phyloP scores from a whole-genome alignment of 169 alveolate species.

The Amoebophrya sp. region DNA sequence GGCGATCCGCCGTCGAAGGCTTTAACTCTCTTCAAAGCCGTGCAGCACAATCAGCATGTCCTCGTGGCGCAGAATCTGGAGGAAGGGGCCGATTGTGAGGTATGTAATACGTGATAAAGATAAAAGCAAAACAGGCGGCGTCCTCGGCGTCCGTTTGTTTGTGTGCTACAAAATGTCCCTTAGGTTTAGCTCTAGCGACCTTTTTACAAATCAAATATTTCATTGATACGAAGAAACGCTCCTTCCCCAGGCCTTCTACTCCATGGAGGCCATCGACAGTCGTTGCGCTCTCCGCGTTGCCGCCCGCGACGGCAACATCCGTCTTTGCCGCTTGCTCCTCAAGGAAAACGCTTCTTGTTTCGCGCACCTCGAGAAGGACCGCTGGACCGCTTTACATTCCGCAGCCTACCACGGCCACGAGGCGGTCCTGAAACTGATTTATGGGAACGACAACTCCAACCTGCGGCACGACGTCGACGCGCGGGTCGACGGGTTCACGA shows the following conservation, averaged over 20 bases:
- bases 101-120: too few species aligned
- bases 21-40: not conserved
- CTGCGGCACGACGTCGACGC: not conserved
- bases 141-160: too few species aligned
- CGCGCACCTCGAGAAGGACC: not conserved
- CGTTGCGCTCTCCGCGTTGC: not conserved
- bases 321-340: not conserved
- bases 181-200: too few species aligned
- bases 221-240: too few species aligned
- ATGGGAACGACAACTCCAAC: too few species aligned
- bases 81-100: not conserved
- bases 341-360: not conserved
- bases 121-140: too few species aligned
- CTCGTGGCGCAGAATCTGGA: not conserved
- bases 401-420: not conserved
- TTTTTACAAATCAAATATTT: too few species aligned
- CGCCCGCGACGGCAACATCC: not conserved
- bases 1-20: not conserved
- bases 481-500: not conserved
- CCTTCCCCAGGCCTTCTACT: not conserved
- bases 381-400: not conserved
- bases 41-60: not conserved
- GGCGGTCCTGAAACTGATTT: not conserved
- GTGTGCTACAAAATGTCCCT: too few species aligned
- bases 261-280: not conserved